Conservation (phyloP, 192 early-diverging fungal species). For the Jimgerdemannia flammicorona region DNA sequence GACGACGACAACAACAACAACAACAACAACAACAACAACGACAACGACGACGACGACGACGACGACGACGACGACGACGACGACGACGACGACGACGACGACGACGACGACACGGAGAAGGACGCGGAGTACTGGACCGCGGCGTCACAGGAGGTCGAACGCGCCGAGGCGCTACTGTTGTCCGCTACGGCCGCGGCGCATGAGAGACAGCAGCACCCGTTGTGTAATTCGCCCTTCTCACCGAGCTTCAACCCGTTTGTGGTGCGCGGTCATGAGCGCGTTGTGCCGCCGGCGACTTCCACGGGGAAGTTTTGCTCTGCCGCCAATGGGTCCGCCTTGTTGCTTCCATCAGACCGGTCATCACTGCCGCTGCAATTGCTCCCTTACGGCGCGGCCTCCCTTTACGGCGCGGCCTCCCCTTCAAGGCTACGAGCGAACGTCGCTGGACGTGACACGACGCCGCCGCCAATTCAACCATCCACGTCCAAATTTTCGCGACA, state of each 20-base stretch:
- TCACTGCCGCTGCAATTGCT: not conserved
- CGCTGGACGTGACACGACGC: not conserved
- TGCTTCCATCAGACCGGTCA: not conserved
- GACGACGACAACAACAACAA: too few species aligned
- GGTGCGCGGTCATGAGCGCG: not conserved
- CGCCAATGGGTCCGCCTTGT: not conserved
- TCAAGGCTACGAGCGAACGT: not conserved
- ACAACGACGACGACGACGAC: too few species aligned
- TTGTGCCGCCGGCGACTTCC: not conserved
- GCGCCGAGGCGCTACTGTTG: not conserved
- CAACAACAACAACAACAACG: too few species aligned
- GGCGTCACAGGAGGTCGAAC: not conserved
- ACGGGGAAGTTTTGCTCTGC: not conserved
- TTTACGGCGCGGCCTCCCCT: not conserved
- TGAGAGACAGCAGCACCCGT: not conserved
- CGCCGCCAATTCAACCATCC: not conserved
- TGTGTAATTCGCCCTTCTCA: not conserved
- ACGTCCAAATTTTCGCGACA: not conserved
- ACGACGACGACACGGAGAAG: not conserved
- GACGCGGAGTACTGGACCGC: not conserved
- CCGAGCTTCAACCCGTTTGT: not conserved
- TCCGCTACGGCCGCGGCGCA: not conserved
- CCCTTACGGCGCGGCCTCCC: not conserved
- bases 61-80: too few species aligned
- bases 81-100: not conserved